Conservation (phyloP, 2,329 filamentous ascomycete species). For the Fusarium siculi region DNA sequence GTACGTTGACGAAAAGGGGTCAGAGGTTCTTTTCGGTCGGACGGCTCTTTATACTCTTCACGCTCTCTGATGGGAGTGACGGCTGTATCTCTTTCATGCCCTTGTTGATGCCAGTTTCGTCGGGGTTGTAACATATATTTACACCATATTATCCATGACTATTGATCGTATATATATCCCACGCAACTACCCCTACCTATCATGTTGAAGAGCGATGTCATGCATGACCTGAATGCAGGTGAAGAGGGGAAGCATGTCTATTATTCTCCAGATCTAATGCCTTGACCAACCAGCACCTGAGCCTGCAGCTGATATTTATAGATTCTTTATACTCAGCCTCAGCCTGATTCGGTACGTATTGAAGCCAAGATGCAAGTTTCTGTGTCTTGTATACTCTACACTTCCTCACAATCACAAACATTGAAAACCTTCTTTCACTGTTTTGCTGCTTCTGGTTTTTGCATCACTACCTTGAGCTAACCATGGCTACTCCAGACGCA, state of each 20-base stretch:
- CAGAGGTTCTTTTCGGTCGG: constrained; percentile 13
- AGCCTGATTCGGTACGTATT: constrained; percentile 6
- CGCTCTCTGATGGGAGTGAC: constrained; percentile 9
- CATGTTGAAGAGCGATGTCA: neutral
- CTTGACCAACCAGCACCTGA: neutral
- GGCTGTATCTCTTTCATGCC: constrained; percentile 15
- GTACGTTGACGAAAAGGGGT: constrained; percentile 24
- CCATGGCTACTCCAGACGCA: neutral
- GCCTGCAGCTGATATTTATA: neutral
- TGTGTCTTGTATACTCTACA: neutral
- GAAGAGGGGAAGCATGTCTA: neutral
- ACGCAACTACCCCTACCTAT: neutral
- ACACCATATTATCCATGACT: neutral
- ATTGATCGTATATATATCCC: neutral
- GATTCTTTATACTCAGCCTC: neutral
- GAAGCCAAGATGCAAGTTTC: neutral
- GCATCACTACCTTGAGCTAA: too few species aligned
- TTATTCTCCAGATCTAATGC: neutral
- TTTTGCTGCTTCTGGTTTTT: neutral
- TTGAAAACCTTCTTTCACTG: neutral
- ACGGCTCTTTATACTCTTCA: constrained; percentile 9
- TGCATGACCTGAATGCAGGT: neutral
- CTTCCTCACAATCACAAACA: neutral
- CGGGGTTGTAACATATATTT: constrained; percentile 9
- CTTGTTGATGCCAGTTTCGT: neutral